Conservation (phyloP, 2,329 filamentous ascomycete genomes). For the Neopestalotiopsis clavispora region DNA sequence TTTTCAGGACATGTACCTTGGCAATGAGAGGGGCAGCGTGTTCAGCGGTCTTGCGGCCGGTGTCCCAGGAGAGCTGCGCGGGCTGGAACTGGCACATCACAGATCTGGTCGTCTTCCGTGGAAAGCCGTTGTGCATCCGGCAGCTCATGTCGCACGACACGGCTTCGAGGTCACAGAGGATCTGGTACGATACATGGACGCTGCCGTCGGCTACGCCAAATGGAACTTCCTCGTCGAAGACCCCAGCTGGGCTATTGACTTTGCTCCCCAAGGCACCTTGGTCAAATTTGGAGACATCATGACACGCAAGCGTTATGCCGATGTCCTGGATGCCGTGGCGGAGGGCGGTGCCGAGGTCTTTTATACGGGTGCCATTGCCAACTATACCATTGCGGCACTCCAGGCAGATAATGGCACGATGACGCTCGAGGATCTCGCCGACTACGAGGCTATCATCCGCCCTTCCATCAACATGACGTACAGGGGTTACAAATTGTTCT, state of each 20-base stretch:
- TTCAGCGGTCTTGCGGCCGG: constrained; percentile 74
- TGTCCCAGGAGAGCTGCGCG: constrained; percentile 77
- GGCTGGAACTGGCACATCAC: constrained; percentile 77
- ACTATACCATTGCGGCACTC: constrained; percentile 73
- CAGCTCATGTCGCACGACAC: constrained; percentile 73
- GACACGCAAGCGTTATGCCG: constrained; percentile 78
- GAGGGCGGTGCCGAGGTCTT: constrained; percentile 74
- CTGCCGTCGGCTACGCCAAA: constrained; percentile 39
- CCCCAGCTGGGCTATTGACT: constrained; percentile 83
- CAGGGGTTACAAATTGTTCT: constrained; percentile 72
- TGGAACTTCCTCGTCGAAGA: constrained; percentile 74
- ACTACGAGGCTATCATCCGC: constrained; percentile 73
- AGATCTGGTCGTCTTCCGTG: constrained; percentile 74
- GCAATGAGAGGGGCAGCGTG: constrained; percentile 70
- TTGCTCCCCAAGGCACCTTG: constrained; percentile 80
- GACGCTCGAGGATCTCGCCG: constrained; percentile 43
- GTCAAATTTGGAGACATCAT: constrained; percentile 77
- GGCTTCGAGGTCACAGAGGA: constrained; percentile 80
- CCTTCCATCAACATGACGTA: constrained; percentile 67
- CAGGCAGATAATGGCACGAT: constrained; percentile 79
- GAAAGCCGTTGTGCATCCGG: constrained; percentile 74
- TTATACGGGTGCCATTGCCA: constrained; percentile 74
- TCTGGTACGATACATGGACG: constrained; percentile 73
- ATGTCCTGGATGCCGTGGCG: constrained; percentile 78
- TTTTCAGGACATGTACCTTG: constrained; percentile 82